A percentile compares a stretch with the other conserved stretches of the same genome.
These are phyloP conservation scores for Symbiodinium natans DNA, from an alignment of 73 alveolate genomes.

Conservation along the genomic window DNA sequence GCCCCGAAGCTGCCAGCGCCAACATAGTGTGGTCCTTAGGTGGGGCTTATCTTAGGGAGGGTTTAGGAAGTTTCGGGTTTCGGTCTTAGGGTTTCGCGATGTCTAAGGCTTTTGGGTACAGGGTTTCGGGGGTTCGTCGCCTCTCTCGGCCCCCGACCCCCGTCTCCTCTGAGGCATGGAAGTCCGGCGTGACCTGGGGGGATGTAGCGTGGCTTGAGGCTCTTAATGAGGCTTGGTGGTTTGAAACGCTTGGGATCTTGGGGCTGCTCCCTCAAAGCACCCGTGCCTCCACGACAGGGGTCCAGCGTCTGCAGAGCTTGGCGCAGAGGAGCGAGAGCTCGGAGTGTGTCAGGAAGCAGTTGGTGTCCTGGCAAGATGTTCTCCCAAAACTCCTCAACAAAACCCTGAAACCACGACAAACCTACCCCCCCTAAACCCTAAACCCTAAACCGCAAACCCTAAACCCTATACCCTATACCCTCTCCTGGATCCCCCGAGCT, in stretches of 20 bases:
- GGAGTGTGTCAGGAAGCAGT: constrained; percentile 82
- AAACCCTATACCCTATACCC: no score
- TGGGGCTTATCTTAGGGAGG: neutral
- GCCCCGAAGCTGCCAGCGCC: constrained; percentile 82
- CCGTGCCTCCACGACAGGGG: constrained; percentile 65
- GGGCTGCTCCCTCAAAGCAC: no score
- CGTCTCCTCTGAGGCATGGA: constrained; percentile 76
- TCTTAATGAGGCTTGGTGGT: neutral
- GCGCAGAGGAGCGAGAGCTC: constrained; percentile 57
- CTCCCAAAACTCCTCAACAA: neutral
- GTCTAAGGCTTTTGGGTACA: neutral
- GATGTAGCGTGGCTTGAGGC: neutral
- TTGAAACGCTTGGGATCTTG: neutral
- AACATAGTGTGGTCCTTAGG: constrained; percentile 74
- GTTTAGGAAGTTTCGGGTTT: neutral
- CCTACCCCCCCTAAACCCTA: no score
- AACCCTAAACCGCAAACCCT: no score
- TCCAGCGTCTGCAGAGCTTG: constrained; percentile 50
- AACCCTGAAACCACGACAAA: neutral
- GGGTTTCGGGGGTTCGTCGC: neutral
- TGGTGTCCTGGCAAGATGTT: constrained; percentile 36
- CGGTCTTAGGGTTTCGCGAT: neutral
- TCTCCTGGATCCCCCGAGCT: constrained; percentile 38
- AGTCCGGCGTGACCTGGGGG: constrained; percentile 73
- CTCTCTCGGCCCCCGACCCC: neutral